Conservation (phyloP, 1,284 basidiomycete species). For the Pseudomicrostroma phylloplanum region DNA sequence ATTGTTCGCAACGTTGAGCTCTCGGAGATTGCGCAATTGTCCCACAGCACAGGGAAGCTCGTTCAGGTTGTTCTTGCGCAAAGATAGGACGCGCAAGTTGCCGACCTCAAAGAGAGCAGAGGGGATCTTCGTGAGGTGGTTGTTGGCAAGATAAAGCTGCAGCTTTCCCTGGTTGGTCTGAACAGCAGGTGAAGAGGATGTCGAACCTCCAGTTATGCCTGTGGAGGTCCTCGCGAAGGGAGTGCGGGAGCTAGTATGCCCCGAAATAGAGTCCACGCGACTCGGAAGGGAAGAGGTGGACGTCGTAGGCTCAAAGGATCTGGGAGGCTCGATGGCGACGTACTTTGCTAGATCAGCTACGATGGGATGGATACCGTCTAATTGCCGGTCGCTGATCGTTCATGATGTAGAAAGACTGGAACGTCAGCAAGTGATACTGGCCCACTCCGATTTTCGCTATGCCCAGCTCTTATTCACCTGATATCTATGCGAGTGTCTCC, state of each 20-base stretch:
- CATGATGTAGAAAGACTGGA: too few relatives aligned
- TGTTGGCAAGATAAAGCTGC: slow-evolving; percentile 26
- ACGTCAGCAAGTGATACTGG: too few relatives aligned
- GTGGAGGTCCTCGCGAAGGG: neutral
- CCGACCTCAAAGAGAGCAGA: slow-evolving; percentile 43
- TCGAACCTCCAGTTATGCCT: neutral
- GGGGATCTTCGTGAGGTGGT: slow-evolving; percentile 35
- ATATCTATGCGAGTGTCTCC: slow-evolving; percentile 15
- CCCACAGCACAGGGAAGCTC: slow-evolving; percentile 41
- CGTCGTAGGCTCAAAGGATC: slow-evolving; percentile 7
- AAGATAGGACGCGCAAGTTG: slow-evolving; percentile 43
- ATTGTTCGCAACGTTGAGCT: slow-evolving; percentile 42
- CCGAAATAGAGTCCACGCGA: neutral
- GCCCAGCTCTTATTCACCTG: too few relatives aligned
- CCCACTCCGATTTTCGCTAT: too few relatives aligned
- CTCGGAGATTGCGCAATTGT: slow-evolving; percentile 37
- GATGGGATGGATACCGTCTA: slow-evolving; percentile 17
- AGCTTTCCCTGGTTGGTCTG: neutral
- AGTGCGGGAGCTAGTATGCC: neutral
- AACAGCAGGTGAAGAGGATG: neutral
- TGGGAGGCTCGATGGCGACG: slow-evolving; percentile 23
- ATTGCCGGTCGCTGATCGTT: slow-evolving; percentile 10
- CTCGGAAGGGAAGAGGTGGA: slow-evolving; percentile 4
- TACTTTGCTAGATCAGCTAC: slow-evolving; percentile 27
- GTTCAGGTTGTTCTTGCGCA: slow-evolving; percentile 43